Percentiles rank a stretch among this genome's conserved stretches.
These are phyloP conservation scores for Lactarius hengduanensis DNA, from an alignment of 768 basidiomycete genomes.

Conservation along the genomic window DNA sequence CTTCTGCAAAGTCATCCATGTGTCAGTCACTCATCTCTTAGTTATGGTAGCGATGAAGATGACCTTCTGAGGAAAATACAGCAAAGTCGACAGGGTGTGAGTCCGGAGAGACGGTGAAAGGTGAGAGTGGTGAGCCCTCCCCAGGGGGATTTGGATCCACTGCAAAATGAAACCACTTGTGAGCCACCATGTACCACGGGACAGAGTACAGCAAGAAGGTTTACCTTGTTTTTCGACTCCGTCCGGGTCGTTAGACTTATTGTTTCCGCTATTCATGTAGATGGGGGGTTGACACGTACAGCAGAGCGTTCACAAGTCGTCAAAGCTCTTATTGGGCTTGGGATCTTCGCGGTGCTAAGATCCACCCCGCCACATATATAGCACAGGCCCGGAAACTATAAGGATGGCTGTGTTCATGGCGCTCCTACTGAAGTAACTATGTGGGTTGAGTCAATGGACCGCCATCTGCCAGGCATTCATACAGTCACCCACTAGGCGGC, in stretches of 20 bases:
- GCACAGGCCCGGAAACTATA: not conserved
- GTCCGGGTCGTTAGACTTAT: not conserved
- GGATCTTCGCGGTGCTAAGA: not conserved
- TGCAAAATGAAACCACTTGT: not conserved
- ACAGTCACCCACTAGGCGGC: not conserved
- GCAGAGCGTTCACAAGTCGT: not conserved
- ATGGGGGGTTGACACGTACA: conserved; percentile 5
- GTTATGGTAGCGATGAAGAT: not conserved
- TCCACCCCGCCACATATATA: not conserved
- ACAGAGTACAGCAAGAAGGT: too few relatives aligned
- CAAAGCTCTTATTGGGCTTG: not conserved
- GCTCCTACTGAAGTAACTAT: not conserved
- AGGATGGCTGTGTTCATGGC: conserved; percentile 2
- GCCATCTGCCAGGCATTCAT: not conserved
- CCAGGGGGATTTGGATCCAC: not conserved
- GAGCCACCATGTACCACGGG: not conserved
- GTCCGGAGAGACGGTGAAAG: not conserved
- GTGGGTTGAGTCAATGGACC: conserved; percentile 6
- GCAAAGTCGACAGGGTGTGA: not conserved
- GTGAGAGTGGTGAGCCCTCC: not conserved
- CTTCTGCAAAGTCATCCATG: not conserved
- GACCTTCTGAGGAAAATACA: conserved; percentile 6
- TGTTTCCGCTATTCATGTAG: not conserved
- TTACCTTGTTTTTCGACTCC: conserved; percentile 1
- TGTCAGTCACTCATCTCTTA: not conserved